Evolutionary conservation across 2,329 filamentous ascomycete genomes (phyloP).

Genomic region (Fusarium multiceps): DNA sequence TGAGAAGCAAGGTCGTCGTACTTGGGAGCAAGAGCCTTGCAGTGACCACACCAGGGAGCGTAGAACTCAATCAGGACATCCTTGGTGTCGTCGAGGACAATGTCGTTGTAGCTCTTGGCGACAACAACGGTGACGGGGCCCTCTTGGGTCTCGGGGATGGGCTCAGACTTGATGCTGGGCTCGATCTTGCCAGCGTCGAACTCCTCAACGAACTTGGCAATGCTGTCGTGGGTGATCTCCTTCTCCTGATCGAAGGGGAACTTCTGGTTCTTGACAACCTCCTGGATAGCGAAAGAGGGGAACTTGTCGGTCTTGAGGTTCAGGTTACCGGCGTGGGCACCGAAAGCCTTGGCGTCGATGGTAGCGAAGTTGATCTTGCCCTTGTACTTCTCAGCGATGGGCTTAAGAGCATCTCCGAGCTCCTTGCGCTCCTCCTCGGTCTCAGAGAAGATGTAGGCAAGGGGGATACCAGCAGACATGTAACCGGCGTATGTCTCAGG

Average conservation of each 20-base stretch:
- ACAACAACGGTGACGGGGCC: constrained; percentile 89
- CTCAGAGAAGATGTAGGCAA: constrained; percentile 98
- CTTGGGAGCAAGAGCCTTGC: constrained; percentile 96
- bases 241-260: constrained; percentile 90
- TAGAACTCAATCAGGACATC: constrained; percentile 99
- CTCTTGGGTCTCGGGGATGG: constrained; percentile 92
- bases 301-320: constrained; percentile 97
- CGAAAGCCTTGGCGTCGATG: constrained; percentile 94
- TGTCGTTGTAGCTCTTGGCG: constrained; percentile 90
- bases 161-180: constrained; percentile 98
- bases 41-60: constrained; percentile 99
- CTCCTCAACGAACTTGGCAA: constrained; percentile 86
- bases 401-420: constrained; percentile 81
- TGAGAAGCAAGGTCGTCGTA: constrained; percentile 90
- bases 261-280: constrained; percentile 95
- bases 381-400: constrained; percentile 90
- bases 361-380: constrained; percentile 97
- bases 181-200: constrained; percentile 89
- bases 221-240: constrained; percentile 76
- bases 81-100: constrained; percentile 94
- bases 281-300: constrained; percentile 98
- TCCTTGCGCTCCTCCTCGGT: constrained; percentile 87
- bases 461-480: constrained; percentile 90
- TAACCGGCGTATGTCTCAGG: constrained; percentile 96
- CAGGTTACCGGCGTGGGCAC: constrained; percentile 94